Evolutionary conservation across 148 eudicot genomes (phyloP), one percentile per base, ranked within the genome.

Genomic region (Limonium bicolor): DNA sequence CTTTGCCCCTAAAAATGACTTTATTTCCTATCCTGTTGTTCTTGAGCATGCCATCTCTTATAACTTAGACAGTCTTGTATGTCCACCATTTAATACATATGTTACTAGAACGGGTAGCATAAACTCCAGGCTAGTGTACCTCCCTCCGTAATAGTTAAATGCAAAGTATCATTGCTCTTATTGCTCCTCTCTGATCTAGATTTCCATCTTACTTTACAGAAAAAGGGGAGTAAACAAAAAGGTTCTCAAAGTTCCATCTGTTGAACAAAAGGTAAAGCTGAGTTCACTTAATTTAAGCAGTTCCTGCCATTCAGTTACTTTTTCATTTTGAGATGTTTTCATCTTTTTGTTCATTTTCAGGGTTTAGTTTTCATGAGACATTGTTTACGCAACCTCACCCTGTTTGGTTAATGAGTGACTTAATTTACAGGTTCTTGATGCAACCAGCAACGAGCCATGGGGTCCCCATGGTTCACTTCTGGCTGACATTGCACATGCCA

Each of bases 381-480:
- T 35, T 13, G 13, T 35, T 15, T 35, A n/a, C 38, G 21, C 1
- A n/a, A 19, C 12, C 22, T 6, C 7, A 41, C 16, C 29, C 7
- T 31, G 16, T 23, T 5, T 12, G 22, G 14, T 43, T 24, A 25
- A 5, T n/a, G 30, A 24, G 14, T 1, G 1, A 25, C 27, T 41
- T 43, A 4, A 29, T 45, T 25, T 60, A 48, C 56, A 92, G 95
- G 94, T 85, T 74, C 88, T 85, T 50, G 99, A 92, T 69, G 85
- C 99, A 48, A 92, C 99, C 50, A 85, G 99, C 72, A 92, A 92
- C 65, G 99, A 92, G 73, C 77, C 99, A 27, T 92, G 99, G 94
- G 99, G 99, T 52, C 94, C 99, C 50, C 95, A 85, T 72, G 99
- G 94, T 45, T 63, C 95, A 19, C 94, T 74, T 64, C 95, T 92